Conservation (phyloP, 208 protist genomes). For the Acanthamoeba royreba region DNA sequence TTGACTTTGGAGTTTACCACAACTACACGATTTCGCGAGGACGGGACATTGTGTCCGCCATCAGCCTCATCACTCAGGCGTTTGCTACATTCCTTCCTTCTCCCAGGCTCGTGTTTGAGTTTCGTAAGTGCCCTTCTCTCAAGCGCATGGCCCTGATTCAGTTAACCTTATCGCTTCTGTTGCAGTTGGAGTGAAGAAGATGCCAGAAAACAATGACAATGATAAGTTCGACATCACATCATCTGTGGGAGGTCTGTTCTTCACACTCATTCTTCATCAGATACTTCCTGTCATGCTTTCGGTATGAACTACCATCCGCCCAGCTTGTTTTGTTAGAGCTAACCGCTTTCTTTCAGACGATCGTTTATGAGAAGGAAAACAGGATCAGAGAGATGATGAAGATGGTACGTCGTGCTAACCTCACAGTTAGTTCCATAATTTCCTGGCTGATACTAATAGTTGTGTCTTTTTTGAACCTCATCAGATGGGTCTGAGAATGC, state of each 20-base stretch:
- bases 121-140: background rate
- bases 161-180: background rate
- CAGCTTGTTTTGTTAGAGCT: background rate
- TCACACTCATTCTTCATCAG: conserved; percentile 42
- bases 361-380: conserved; percentile 61
- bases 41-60: background rate
- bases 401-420: no score
- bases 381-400: conserved; percentile 54
- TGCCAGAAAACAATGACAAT: background rate
- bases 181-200: background rate
- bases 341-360: background rate
- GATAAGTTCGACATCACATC: background rate
- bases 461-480: no score
- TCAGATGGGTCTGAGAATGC: conserved; percentile 50
- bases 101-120: background rate
- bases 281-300: conserved; percentile 32
- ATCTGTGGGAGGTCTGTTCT: conserved; percentile 11
- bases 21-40: background rate
- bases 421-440: no score
- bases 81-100: background rate
- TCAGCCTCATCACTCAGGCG: conserved; percentile 42
- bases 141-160: background rate
- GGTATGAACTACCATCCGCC: background rate
- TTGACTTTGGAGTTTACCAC: conserved; percentile 10
- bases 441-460: background rate